These are phyloP conservation scores for Blastobotrys raffinosifermentans DNA, from an alignment of 1,139 yeast species.

Conservation along the genomic window DNA sequence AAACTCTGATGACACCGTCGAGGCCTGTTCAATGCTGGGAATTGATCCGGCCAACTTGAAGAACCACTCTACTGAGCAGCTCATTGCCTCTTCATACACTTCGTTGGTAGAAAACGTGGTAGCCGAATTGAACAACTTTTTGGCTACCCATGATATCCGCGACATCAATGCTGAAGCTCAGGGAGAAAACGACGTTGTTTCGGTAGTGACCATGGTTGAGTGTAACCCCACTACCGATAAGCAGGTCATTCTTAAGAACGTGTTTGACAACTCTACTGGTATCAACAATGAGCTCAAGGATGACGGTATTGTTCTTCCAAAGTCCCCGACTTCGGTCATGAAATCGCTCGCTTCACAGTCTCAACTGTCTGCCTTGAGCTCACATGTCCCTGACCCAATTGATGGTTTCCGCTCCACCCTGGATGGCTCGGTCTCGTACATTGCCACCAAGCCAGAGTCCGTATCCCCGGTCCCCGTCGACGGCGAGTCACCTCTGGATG, in stretches of 20 bases:
- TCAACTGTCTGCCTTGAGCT: conserved; percentile 3
- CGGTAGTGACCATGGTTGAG: conserved; percentile 36
- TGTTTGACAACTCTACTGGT: conserved; percentile 35
- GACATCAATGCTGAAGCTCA: conserved; percentile 13
- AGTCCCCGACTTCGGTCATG: conserved; percentile 29
- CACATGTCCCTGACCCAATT: conserved; percentile 11
- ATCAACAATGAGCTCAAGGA: conserved; percentile 35
- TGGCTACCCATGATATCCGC: conserved; percentile 28
- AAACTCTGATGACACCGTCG: conserved; percentile 31
- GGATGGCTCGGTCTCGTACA: conserved; percentile 23
- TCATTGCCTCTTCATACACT: conserved; percentile 32
- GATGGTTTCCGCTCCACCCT: conserved; percentile 18
- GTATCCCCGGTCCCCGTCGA: conserved; percentile 16
- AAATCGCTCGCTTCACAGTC: conserved; percentile 20
- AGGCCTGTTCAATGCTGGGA: conserved; percentile 37
- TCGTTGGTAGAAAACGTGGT: conserved; percentile 32
- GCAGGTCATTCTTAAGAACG: conserved; percentile 27
- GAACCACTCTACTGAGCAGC: conserved; percentile 27
- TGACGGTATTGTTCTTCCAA: conserved; percentile 35
- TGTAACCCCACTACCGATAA: conserved; percentile 24
- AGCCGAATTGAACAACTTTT: conserved; percentile 30
- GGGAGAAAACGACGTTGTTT: conserved; percentile 28
- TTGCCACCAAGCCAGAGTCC: conserved; percentile 12
- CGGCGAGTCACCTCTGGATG: conserved; percentile 16
- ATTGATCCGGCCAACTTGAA: conserved; percentile 29